phyloP scores from a whole-genome alignment of 2,329 filamentous ascomycete genomes.

The Aspergillus bombycis region DNA sequence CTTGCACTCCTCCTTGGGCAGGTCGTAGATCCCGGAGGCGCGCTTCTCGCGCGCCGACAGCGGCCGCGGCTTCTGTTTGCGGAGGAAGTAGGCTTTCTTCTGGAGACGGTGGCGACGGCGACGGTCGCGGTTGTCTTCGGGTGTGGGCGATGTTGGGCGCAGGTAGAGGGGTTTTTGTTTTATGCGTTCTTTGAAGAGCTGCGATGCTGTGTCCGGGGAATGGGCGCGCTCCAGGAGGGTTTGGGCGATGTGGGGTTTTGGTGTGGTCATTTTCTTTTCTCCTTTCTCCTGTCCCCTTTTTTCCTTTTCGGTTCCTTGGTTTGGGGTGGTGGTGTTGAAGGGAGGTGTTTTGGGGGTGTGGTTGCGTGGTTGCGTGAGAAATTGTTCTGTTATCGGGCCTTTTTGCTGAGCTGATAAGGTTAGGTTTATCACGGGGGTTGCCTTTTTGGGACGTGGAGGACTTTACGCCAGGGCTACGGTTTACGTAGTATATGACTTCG shows the following conservation, averaged over 20 bases:
- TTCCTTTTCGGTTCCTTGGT: not conserved
- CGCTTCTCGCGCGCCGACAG: constrained; percentile 81
- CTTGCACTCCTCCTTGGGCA: constrained; percentile 69
- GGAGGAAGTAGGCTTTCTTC: constrained; percentile 50
- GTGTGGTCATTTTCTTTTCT: constrained; percentile 22
- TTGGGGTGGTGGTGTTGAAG: not conserved
- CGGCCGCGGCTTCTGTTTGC: constrained; percentile 63
- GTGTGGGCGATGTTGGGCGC: constrained; percentile 71
- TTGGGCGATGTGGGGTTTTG: constrained; percentile 54
- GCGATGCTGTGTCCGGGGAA: constrained; percentile 68
- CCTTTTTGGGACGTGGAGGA: not conserved
- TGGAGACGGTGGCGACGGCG: constrained; percentile 55
- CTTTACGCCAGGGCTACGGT: too few species aligned
- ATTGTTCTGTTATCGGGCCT: not conserved
- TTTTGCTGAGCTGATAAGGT: not conserved
- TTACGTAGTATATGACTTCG: not conserved
- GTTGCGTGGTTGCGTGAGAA: not conserved
- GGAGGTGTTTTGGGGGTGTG: not conserved
- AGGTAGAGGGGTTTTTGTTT: constrained; percentile 80
- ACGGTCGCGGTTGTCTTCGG: constrained; percentile 55
- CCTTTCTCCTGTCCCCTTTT: not conserved
- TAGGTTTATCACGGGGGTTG: not conserved
- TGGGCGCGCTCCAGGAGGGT: constrained; percentile 77
- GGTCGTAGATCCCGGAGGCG: constrained; percentile 70
- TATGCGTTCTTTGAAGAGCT: constrained; percentile 81